Base-by-base conservation (phyloP, 192 early-diverging fungal species). In the Backusella luteola region DNA sequence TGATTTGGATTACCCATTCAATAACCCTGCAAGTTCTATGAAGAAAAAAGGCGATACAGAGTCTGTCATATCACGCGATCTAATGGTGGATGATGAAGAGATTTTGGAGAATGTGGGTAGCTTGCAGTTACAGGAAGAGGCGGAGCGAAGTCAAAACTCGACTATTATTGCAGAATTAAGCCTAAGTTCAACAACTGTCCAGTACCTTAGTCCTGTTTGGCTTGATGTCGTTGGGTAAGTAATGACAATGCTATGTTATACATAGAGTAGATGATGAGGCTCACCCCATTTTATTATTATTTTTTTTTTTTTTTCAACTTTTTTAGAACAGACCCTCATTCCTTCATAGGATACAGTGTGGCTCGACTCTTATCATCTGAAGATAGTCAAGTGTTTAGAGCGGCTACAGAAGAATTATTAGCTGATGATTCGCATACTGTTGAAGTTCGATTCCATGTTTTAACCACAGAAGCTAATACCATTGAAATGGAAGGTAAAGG, bases 401-500 rank as follows among this genome's bases (percentile, higher is more conserved):
- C 85, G 26, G 92, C 93, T 0, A 90, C 89, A 8, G 74, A 81
- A 56, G 80, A 86, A 63, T 76, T 93, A 6, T 74, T 89, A 21
- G 76, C 84, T 4, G 90, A 93, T 67, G 89, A 94, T 46, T 86
- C 84, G 6, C 83, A 85, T 29, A 90, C 94, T 0, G 80, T 93
- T 14, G 94, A 96, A 74, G 84, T 95, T 12, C 85, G 77, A 3
- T 94, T 92, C 76, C 81, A 81, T 42, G 49, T 75, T 19, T 68
- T 85, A 6, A 76, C 73, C 6, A 73, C 72, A 32, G 71, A 80
- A 19, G 69, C 71, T 0, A 75, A 73, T 0, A 74, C 75, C 26
- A 75, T 94, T 53, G 87, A 91, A 46, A 93, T 96, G 86, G 90
- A 94, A 80, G 94, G 89, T 23, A 92, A 95, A 74, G 94, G 94